A percentile compares a stretch with the other conserved stretches of the same genome.
Evolutionary conservation across 2,329 filamentous ascomycete species (phyloP).

Genomic region (Monosporascus sp.): DNA sequence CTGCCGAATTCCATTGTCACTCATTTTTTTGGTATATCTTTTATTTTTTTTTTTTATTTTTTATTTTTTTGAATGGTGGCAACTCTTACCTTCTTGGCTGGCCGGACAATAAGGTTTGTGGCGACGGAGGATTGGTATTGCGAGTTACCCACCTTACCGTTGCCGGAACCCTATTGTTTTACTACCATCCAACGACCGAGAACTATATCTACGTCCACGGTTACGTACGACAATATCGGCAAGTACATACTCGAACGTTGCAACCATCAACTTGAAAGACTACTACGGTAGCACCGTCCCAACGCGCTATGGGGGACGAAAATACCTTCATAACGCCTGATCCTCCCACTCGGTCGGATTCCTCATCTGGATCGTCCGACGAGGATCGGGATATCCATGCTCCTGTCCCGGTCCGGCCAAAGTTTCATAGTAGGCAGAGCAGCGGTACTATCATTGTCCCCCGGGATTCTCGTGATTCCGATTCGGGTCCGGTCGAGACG

Average conservation of each 20-base stretch:
- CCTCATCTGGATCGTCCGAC: slow-evolving; percentile 23
- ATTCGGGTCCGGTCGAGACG: slow-evolving; percentile 66
- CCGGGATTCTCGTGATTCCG: slow-evolving; percentile 70
- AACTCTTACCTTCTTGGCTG: not conserved
- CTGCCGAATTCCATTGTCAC: not conserved
- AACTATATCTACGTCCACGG: no score
- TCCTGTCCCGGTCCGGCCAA: slow-evolving; percentile 55
- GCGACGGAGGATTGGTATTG: not conserved
- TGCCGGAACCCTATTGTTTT: not conserved
- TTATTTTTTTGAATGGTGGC: not conserved
- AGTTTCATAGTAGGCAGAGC: slow-evolving; percentile 67
- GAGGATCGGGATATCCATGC: slow-evolving; percentile 37
- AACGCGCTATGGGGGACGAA: slow-evolving; percentile 15
- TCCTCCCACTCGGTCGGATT: slow-evolving; percentile 22
- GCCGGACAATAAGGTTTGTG: not conserved
- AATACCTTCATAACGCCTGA: slow-evolving; percentile 16
- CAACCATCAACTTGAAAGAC: not conserved
- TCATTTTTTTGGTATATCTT: not conserved
- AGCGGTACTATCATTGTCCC: slow-evolving; percentile 80
- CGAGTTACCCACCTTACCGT: not conserved
- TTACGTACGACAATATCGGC: no score
- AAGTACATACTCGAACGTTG: no score
- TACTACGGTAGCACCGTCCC: not conserved
- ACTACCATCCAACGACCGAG: no score
- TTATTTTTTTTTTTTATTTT: not conserved